Base-by-base conservation (phyloP, 2,329 filamentous ascomycete species). In the Epichloe sylvatica region DNA sequence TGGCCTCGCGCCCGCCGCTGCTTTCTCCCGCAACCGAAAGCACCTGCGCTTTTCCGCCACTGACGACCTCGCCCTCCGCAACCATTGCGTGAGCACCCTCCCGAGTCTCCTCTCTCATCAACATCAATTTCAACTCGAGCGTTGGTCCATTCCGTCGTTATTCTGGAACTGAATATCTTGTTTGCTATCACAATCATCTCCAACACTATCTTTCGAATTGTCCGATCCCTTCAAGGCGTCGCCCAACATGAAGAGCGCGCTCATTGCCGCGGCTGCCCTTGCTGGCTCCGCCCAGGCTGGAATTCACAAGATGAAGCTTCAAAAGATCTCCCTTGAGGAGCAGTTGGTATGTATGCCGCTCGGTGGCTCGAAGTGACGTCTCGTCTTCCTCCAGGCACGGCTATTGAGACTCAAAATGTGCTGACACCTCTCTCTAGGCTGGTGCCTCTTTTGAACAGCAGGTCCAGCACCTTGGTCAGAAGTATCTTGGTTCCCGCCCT, bases 271-370 rank as follows among this genome's bases (percentile, higher is more conserved):
- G 71, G 81, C 83, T 63, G 77, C 83, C 74, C 80, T 94, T 76
- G 77, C 90, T 64, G 85, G 86, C 74, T 81, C 84, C 66, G 85
- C 85, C 66, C 78, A 86, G 65, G 91, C 88, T 60, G 88, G 82
- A 62, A 77, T 95, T 58, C 88, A 97, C 81, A 94, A 88, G 78
- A 84, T 96, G 79, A 92, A 94, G 78, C 83, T 98, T 64, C 86
- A 96, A 79, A 98, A 98, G 84, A 74, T 97, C 54, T 84, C 92
- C 58, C 75, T 98, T 52, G 78, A 83, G 46, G 87, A 97, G 68
- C 92, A 97, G 75, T 80, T 98, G 64, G 90, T 94, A 74, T 66
- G 85, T 75, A 12, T 52, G 17, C 40, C 15, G 38, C 48, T 46
- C 37, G 36, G 45, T 21, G 19, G 37, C 35, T 39, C 4, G 4